Conservation (phyloP, 2,329 filamentous ascomycete genomes). For the Alternaria panax region DNA sequence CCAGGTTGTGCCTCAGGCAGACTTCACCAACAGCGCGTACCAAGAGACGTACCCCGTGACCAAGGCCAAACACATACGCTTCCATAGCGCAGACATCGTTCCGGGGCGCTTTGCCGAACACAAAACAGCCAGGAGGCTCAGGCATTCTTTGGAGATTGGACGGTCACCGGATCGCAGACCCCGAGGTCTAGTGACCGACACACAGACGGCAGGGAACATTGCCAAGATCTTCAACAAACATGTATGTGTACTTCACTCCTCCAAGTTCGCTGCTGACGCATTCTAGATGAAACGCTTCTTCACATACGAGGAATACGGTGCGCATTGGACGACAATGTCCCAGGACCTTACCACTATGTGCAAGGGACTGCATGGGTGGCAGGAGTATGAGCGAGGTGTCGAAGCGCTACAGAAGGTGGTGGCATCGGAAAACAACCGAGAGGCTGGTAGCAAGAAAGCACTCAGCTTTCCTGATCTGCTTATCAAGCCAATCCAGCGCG, state of each 20-base stretch:
- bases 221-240: conserved; percentile 62
- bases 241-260: conserved; percentile 45
- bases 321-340: conserved; percentile 86
- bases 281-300: conserved; percentile 79
- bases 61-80: conserved; percentile 55
- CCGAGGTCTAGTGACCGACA: conserved; percentile 56
- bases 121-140: conserved; percentile 44
- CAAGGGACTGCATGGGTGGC: conserved; percentile 75
- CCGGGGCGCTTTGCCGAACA: conserved; percentile 48
- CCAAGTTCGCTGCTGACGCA: conserved; percentile 38
- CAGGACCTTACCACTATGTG: conserved; percentile 76
- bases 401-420: conserved; percentile 82
- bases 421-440: conserved; percentile 70
- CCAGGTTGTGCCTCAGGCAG: conserved; percentile 71
- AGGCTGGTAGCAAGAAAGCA: conserved; percentile 73
- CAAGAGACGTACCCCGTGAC: conserved; percentile 44
- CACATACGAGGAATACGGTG: conserved; percentile 89
- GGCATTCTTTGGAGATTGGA: conserved; percentile 57
- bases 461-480: conserved; percentile 85
- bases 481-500: conserved; percentile 93
- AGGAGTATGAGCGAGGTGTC: conserved; percentile 81
- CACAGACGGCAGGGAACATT: conserved; percentile 62
- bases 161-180: conserved; percentile 50
- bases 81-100: conserved; percentile 57
- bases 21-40: conserved; percentile 50